Evolutionary conservation across 2,329 filamentous ascomycete species (phyloP), one percentile per base, ranked within the genome.

Genomic region (Gremmenia infestans): DNA sequence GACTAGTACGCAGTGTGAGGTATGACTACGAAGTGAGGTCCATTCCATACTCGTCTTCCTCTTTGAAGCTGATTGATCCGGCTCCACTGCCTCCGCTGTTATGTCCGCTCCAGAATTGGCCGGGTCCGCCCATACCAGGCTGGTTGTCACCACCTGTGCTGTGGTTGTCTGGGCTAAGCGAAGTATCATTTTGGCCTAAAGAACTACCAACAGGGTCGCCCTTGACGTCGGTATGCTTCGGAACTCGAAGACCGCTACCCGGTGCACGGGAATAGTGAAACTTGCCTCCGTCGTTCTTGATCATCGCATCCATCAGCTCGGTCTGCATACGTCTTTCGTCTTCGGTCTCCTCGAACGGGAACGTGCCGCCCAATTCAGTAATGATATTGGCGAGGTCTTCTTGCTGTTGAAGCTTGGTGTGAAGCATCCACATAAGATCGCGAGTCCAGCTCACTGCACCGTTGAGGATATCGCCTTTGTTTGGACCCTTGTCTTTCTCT

Each of bases 401-500:
- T 72, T 96, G 90, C 70, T 93, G 88, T 69, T 94, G 87, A 62
- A 96, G 81, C 74, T 96, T 96, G 68, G 89, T 81, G 69, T 96
- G 86, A 57, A 96, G 77, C 76, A 95, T 87, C 94, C 94, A 97
- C 91, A 97, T 96, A 52, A 99, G 79, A 74, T 99, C 94, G 60
- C 93, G 85, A 59, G 91, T 97, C 94, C 94, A 99, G 73, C 91
- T 91, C 53, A 97, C 94, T 36, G 93, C 89, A 32, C 94, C 93
- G 68, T 97, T 97, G 66, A 99, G 86, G 57, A 99, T 97, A 67
- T 99, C 94, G 49, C 94, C 94, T 76, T 99, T 99, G 78, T 97
- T 97, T 5, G 94, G 94, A 0, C 94, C 94, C 71, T 97, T 97
- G 75, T 99, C 94, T 72, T 97, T 97, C 64, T 97, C 94, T 67